Evolutionary conservation across 2,329 filamentous ascomycete species (phyloP).

Genomic region (Thielaviopsis populi): DNA sequence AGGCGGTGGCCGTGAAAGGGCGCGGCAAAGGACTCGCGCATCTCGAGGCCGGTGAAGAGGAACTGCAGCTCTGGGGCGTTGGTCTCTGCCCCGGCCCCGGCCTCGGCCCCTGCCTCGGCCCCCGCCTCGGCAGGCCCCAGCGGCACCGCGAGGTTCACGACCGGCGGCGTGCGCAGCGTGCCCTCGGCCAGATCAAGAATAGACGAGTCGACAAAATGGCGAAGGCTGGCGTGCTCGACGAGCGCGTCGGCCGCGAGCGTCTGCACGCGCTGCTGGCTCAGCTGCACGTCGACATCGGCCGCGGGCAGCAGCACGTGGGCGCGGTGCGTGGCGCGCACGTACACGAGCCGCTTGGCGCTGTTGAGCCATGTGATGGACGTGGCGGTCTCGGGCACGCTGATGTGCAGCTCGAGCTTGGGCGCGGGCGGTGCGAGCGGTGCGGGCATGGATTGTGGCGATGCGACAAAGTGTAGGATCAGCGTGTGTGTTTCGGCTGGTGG

Average conservation of each 20-base stretch:
- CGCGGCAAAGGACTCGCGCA: constrained; percentile 28
- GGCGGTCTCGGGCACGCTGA: constrained; percentile 15
- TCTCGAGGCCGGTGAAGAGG: constrained; percentile 37
- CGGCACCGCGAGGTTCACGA: constrained; percentile 34
- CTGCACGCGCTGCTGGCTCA: constrained; percentile 24
- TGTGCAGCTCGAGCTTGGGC: constrained; percentile 18
- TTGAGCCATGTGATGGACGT: constrained; percentile 17
- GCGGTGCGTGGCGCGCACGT: constrained; percentile 26
- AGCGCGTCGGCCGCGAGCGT: constrained; percentile 6
- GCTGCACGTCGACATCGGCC: constrained; percentile 28
- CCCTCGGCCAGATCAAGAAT: constrained; percentile 32
- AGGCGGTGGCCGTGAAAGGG: constrained; percentile 32
- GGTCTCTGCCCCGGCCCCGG: constrained; percentile 18
- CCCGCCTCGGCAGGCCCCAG: too few species aligned
- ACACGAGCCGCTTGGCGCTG: constrained; percentile 25
- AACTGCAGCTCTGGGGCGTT: constrained; percentile 27
- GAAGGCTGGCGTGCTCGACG: constrained; percentile 20
- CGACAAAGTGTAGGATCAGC: constrained; percentile 10
- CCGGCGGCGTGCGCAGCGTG: constrained; percentile 28
- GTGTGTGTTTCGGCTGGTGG: constrained; percentile 1
- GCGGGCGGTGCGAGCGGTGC: constrained; percentile 8
- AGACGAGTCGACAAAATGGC: constrained; percentile 31
- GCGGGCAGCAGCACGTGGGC: constrained; percentile 29
- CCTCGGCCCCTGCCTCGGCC: too few species aligned
- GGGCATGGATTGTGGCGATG: constrained; percentile 15